phyloP scores from a whole-genome alignment of 2,329 filamentous ascomycete species.

The Pestalotiopsis sp. region DNA sequence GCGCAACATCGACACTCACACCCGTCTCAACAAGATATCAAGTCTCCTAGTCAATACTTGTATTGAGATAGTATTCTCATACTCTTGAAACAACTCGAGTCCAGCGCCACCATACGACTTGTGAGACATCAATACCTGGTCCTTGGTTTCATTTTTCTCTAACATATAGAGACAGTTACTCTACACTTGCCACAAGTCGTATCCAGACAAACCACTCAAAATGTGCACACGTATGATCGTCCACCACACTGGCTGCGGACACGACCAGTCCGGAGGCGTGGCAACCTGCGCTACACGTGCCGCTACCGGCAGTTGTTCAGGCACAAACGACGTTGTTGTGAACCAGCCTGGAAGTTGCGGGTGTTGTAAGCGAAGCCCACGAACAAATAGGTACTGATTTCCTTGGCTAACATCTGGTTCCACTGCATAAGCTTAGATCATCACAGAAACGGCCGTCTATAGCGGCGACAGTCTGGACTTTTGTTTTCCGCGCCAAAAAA shows the following conservation, averaged over 20 bases:
- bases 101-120: not conserved
- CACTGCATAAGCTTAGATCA: not conserved
- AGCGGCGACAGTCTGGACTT: not conserved
- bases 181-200: not conserved
- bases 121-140: not conserved
- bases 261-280: not conserved
- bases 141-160: not conserved
- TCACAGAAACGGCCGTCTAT: not conserved
- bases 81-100: not conserved
- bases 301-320: not conserved
- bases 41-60: not conserved
- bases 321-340: not conserved
- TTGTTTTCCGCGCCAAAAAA: not conserved
- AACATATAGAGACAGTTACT: not conserved
- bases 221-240: not conserved
- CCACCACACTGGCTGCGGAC: not conserved
- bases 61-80: not conserved
- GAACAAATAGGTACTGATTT: not conserved
- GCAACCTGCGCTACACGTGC: not conserved
- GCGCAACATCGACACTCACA: not conserved
- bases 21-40: not conserved
- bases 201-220: not conserved
- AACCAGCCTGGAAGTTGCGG: not conserved
- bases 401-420: not conserved
- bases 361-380: not conserved